phyloP scores from a whole-genome alignment of 345 rosid species.

The Dipteronia dyeriana region DNA sequence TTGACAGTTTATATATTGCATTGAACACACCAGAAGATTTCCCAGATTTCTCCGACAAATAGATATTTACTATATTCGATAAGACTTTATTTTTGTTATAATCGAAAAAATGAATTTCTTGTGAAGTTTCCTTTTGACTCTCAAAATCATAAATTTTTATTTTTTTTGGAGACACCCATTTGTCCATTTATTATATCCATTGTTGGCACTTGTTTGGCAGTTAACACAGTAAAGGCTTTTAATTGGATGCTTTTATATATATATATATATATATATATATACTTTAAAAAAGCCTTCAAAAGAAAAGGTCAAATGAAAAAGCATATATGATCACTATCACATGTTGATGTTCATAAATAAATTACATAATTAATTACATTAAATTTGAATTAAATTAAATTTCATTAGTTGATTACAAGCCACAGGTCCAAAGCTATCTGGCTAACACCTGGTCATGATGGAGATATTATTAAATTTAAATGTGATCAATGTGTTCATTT shows the following conservation, averaged over 20 bases:
- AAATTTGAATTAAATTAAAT: not conserved
- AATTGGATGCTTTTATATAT: not conserved
- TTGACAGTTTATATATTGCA: too few species aligned
- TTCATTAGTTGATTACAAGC: not conserved
- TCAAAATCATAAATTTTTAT: too few species aligned
- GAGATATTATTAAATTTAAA: not conserved
- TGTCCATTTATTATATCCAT: not conserved
- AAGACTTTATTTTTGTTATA: too few species aligned
- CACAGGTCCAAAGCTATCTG: not conserved
- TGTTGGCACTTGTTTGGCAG: not conserved
- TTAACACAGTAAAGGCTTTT: not conserved
- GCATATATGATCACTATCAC: not conserved
- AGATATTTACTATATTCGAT: too few species aligned
- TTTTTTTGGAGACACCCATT: not conserved
- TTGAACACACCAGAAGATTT: too few species aligned
- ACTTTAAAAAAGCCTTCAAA: too few species aligned
- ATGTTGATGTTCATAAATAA: not conserved
- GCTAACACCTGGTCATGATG: not conserved
- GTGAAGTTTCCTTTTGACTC: not conserved
- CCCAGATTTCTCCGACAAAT: too few species aligned
- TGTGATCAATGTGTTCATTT: not conserved
- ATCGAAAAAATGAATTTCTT: too few species aligned
- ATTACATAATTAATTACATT: not conserved
- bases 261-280: too few species aligned
- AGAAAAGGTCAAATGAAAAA: not conserved